Conservation (phyloP, 805 yeast genomes). For the Barnettozyma botsteinii region DNA sequence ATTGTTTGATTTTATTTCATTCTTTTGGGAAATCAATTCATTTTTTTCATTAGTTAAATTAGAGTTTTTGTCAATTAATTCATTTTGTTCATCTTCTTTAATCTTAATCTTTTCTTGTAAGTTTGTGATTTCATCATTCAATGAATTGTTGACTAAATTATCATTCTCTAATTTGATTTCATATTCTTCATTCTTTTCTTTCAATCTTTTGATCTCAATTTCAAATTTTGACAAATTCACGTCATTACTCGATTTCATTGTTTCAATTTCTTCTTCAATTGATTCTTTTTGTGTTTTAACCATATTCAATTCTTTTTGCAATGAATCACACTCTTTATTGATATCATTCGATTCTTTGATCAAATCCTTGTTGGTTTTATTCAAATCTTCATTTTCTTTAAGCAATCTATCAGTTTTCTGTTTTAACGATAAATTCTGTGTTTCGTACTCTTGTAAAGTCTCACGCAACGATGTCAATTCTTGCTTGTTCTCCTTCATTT, state of each 20-base stretch:
- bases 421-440: conserved; percentile 33
- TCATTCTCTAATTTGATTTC: conserved; percentile 34
- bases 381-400: conserved; percentile 30
- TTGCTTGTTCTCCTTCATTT: conserved; percentile 65
- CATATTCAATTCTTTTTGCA: conserved; percentile 2
- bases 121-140: conserved; percentile 37
- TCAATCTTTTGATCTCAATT: conserved; percentile 34
- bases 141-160: conserved; percentile 26
- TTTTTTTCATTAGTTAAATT: neutral
- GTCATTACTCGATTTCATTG: conserved; percentile 30
- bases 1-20: conserved; percentile 4
- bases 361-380: conserved; percentile 24
- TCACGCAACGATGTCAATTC: conserved; percentile 54
- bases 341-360: conserved; percentile 6
- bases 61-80: neutral
- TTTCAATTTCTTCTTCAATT: conserved; percentile 50
- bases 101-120: conserved; percentile 9
- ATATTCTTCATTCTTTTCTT: conserved; percentile 32
- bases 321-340: conserved; percentile 7
- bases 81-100: neutral
- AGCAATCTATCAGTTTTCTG: conserved; percentile 28
- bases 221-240: conserved; percentile 21
- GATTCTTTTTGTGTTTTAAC: conserved; percentile 36
- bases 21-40: conserved; percentile 21
- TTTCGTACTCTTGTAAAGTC: conserved; percentile 42